Base-by-base conservation (phyloP, 208 protist genomes). In the Crithidia bombi region DNA sequence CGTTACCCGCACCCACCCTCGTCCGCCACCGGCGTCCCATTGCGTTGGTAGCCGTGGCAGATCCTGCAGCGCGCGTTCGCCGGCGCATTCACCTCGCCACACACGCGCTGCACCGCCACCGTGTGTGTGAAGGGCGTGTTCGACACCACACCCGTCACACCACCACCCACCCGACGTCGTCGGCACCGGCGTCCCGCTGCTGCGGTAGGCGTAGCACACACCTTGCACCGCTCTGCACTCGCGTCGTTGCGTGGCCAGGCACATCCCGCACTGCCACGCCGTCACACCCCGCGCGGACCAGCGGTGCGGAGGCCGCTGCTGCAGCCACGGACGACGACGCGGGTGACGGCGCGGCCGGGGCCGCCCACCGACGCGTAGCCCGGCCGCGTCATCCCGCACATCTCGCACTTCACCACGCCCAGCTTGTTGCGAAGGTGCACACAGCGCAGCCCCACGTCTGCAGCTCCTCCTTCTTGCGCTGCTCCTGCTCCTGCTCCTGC, bases 391-490 rank as follows among this genome's bases (percentile, higher is more conserved):
- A 79, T 52, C 9, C 78, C 78, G 61, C 90, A 95, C 86, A 95
- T 92, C 36, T 82, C 85, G 62, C 90, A 95, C 51, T 35, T 62
- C 14, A 71, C 75, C 26, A 55, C 50, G 30, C 36, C 51, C 19
- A 95, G 67, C 49, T 76, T 66, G 73, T 90, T 95, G 39, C 90
- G 87, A 82, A 95, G 7, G 90, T 95, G 72, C 90, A 95, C 49
- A 78, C 61, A 10, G 76, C 25, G 69, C 90, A 95, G 28, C 77
- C 83, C 90, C 90, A 95, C 57, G 86, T 92, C 57, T 92, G 68
- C 56, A 86, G 50, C 64, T 83, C 86, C 30, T 84, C 73, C 46
- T 74, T 67, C 66, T 90, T 91, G 51, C 85, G 72, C 65, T 78
- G 79, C 81, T 95, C 86, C 12, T 81, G 69, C 67, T 91, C 77